Evolutionary conservation across 148 eudicot species (phyloP).

Genomic region (Chenopodium formosanum): DNA sequence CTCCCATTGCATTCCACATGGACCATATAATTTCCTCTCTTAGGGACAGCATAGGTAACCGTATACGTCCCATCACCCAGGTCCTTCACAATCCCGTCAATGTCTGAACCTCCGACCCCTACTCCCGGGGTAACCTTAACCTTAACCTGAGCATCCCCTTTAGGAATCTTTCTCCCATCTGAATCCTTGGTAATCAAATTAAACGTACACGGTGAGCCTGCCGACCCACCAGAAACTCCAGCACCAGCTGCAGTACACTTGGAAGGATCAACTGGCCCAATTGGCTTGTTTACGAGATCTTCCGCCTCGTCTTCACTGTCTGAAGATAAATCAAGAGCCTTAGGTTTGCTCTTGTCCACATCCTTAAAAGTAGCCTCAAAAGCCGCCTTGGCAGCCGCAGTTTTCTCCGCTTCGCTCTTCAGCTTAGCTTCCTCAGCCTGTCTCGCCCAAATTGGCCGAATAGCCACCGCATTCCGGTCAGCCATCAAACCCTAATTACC

Average conservation of each 20-base stretch:
- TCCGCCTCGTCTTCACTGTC: slow-evolving; percentile 71
- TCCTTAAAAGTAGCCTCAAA: slow-evolving; percentile 93
- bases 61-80: slow-evolving; percentile 87
- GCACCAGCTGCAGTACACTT: slow-evolving; percentile 91
- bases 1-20: slow-evolving; percentile 83
- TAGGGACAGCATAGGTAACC: slow-evolving; percentile 83
- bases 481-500: slow-evolving; percentile 55
- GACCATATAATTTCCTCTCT: slow-evolving; percentile 95
- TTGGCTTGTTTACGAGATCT: slow-evolving; percentile 55
- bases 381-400: slow-evolving; percentile 92
- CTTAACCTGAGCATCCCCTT: slow-evolving; percentile 67
- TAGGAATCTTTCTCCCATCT: slow-evolving; percentile 66
- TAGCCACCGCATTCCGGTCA: slow-evolving; percentile 53
- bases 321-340: slow-evolving; percentile 35
- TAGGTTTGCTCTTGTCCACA: slow-evolving; percentile 47
- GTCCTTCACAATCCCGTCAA: slow-evolving; percentile 88
- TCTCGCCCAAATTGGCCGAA: slow-evolving; percentile 86
- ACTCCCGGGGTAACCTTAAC: slow-evolving; percentile 73
- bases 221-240: slow-evolving; percentile 88
- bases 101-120: slow-evolving; percentile 84
- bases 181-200: slow-evolving; percentile 74
- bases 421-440: slow-evolving; percentile 96
- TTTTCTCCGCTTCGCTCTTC: slow-evolving; percentile 89
- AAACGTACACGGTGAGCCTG: slow-evolving; percentile 61
- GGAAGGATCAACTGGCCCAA: slow-evolving; percentile 79